These are phyloP conservation scores for Penicillium taxi DNA, from an alignment of 495 filamentous ascomycete species.

Conservation along the genomic window DNA sequence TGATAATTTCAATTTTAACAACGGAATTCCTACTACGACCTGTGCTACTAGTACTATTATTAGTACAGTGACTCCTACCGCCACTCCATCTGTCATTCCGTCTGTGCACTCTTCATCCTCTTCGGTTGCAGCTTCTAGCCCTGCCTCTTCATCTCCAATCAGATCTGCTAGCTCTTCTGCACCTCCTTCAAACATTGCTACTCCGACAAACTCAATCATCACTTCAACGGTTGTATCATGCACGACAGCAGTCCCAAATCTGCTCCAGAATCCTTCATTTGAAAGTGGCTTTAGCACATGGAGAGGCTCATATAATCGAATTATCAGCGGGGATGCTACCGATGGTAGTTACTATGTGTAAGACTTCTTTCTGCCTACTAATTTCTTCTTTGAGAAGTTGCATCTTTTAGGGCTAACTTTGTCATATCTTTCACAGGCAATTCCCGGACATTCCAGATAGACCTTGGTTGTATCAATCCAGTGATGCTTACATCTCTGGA, in stretches of 20 bases:
- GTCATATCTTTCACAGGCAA: too few species aligned
- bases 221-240: too few species aligned
- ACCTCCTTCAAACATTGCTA: too few species aligned
- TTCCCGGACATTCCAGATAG: too few species aligned
- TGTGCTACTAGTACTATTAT: not conserved
- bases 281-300: not conserved
- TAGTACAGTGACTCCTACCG: not conserved
- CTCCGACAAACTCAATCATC: too few species aligned
- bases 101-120: too few species aligned
- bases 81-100: not conserved
- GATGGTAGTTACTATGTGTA: not conserved
- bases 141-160: too few species aligned
- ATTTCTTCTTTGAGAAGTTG: not conserved
- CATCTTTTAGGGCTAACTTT: not conserved
- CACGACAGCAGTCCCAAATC: not conserved
- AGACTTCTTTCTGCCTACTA: not conserved
- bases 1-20: not conserved
- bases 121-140: too few species aligned
- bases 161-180: too few species aligned
- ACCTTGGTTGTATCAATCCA: too few species aligned
- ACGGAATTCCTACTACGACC: not conserved
- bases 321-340: not conserved
- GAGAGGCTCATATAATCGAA: not conserved
- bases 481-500: not conserved
- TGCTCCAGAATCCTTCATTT: slow-evolving; percentile 1